Conservation (phyloP, 2,329 filamentous ascomycete species). For the Bertia moriformis region DNA sequence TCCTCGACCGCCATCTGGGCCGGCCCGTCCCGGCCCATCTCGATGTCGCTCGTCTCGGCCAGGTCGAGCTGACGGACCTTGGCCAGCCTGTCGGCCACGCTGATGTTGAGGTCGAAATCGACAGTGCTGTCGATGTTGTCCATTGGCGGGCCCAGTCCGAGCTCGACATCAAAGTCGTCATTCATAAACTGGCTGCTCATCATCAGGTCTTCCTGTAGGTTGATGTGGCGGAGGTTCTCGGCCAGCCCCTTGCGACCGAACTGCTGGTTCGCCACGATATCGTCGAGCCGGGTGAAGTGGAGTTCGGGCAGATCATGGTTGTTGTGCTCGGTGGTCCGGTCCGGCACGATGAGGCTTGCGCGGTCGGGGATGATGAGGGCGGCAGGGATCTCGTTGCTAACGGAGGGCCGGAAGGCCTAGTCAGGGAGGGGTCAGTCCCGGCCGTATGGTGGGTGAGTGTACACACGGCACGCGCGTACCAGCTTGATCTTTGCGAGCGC, state of each 20-base stretch:
- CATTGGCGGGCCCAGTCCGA: slow-evolving; percentile 35
- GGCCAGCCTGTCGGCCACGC: slow-evolving; percentile 46
- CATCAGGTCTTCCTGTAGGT: slow-evolving; percentile 50
- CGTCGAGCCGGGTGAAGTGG: slow-evolving; percentile 63
- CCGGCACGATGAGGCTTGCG: slow-evolving; percentile 75
- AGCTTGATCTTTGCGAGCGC: slow-evolving; percentile 96
- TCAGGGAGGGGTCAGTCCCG: slow-evolving; percentile 40
- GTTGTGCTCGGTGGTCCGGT: slow-evolving; percentile 86
- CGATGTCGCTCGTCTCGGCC: slow-evolving; percentile 48
- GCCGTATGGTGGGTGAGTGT: slow-evolving; percentile 41
- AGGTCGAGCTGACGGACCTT: slow-evolving; percentile 41
- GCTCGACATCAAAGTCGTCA: slow-evolving; percentile 43
- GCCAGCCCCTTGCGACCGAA: slow-evolving; percentile 40
- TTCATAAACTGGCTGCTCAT: slow-evolving; percentile 69
- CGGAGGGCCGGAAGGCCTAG: slow-evolving; percentile 82
- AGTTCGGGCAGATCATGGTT: slow-evolving; percentile 66
- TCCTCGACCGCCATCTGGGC: slow-evolving; percentile 52
- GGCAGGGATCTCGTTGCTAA: slow-evolving; percentile 87
- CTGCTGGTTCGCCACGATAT: slow-evolving; percentile 37
- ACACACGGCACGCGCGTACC: slow-evolving; percentile 34
- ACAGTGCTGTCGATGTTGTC: slow-evolving; percentile 58
- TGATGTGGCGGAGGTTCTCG: slow-evolving; percentile 51
- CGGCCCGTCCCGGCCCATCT: slow-evolving; percentile 79
- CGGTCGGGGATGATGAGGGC: slow-evolving; percentile 70
- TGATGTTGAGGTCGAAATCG: slow-evolving; percentile 62